A percentile compares a stretch with the other conserved stretches of the same genome.
Evolutionary conservation across 2,329 filamentous ascomycete genomes (phyloP).

Genomic region (Fusarium fracticaudum): DNA sequence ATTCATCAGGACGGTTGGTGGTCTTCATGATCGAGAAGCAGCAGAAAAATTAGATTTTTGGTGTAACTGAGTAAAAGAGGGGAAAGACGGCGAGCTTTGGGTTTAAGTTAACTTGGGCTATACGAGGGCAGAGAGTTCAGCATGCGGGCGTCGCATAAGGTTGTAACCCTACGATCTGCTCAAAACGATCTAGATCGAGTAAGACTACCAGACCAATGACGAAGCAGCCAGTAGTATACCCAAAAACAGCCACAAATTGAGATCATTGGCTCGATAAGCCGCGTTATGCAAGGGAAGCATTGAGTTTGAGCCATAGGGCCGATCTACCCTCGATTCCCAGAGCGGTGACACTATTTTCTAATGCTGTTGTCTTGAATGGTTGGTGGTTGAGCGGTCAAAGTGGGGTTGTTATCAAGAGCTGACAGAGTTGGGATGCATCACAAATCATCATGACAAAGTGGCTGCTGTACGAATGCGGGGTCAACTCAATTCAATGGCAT

Average conservation of each 20-base stretch:
- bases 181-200: neutral
- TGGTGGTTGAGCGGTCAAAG: neutral
- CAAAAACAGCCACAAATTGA: neutral
- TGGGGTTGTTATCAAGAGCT: neutral
- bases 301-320: neutral
- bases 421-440: neutral
- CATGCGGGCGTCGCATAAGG: neutral
- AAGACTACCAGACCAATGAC: constrained; percentile 8
- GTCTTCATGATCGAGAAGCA: constrained; percentile 19
- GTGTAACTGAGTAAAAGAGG: neutral
- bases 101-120: neutral
- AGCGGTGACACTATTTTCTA: neutral
- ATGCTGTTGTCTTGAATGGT: neutral
- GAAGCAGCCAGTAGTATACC: neutral
- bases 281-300: neutral
- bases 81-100: neutral
- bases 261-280: constrained; percentile 6
- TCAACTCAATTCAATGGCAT: neutral
- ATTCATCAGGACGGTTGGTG: constrained; percentile 55
- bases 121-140: neutral
- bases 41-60: no score
- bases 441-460: constrained; percentile 22
- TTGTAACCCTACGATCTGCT: neutral
- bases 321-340: neutral
- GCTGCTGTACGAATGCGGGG: constrained; percentile 7